Conservation (phyloP, 2,329 filamentous ascomycete species). For the Zymoseptoria brevis region DNA sequence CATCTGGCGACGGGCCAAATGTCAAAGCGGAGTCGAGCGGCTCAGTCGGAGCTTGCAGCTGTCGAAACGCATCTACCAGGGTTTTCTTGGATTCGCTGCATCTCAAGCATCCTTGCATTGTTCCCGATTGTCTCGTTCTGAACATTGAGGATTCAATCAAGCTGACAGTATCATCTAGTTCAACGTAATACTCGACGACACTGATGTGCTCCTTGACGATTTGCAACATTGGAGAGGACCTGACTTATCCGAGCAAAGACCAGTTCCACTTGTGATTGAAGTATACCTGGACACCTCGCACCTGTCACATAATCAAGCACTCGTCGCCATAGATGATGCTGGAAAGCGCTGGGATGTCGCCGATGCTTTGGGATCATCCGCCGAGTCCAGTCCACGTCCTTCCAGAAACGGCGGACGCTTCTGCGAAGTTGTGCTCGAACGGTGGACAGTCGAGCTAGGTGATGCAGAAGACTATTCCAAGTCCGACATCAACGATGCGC, state of each 20-base stretch:
- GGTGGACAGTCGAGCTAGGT: conserved; percentile 81
- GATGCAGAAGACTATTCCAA: conserved; percentile 49
- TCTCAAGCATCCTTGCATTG: not conserved
- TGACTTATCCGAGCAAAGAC: conserved; percentile 67
- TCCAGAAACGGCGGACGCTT: conserved; percentile 32
- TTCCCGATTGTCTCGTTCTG: not conserved
- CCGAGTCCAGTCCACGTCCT: conserved; percentile 41
- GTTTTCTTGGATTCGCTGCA: not conserved
- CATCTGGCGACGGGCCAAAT: not conserved
- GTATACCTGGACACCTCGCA: conserved; percentile 61
- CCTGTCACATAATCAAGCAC: conserved; percentile 73
- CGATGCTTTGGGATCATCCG: conserved; percentile 65
- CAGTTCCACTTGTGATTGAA: conserved; percentile 81
- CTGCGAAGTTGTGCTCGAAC: conserved; percentile 76
- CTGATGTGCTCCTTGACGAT: conserved; percentile 76
- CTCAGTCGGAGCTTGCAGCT: not conserved
- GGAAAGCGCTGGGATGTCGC: conserved; percentile 90
- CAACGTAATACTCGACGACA: conserved; percentile 88
- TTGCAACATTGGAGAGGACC: conserved; percentile 73
- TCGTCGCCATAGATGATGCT: conserved; percentile 80
- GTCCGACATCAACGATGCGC: conserved; percentile 47
- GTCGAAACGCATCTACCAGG: not conserved
- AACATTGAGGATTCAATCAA: not conserved
- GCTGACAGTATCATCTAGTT: conserved; percentile 53
- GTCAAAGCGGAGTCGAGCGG: not conserved